Evolutionary conservation across 352 stramenopile genomes (phyloP).

Genomic region (Pythium sukuiense): DNA sequence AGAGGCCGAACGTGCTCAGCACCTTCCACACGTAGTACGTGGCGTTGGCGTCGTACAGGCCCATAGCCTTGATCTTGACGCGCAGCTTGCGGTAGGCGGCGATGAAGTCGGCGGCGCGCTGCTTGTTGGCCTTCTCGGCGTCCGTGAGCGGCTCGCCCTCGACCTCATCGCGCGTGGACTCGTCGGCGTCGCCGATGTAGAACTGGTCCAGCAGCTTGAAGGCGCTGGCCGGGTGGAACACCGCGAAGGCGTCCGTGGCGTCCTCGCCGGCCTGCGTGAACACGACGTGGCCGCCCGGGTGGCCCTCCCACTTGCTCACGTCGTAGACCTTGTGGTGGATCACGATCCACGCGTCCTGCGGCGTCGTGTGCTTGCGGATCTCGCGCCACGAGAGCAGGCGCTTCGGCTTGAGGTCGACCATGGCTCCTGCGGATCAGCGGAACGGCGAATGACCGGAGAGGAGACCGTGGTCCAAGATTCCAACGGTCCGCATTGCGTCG

Average conservation of each 20-base stretch:
- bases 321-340: constrained; percentile 93
- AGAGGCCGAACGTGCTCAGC: constrained; percentile 91
- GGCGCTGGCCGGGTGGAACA: constrained; percentile 95
- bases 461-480: neutral
- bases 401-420: constrained; percentile 70
- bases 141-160: constrained; percentile 37
- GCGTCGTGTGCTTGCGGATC: constrained; percentile 74
- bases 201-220: constrained; percentile 96
- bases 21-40: constrained; percentile 97
- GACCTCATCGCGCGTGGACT: constrained; percentile 40
- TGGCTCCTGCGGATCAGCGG: constrained; percentile 24
- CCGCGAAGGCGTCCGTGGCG: constrained; percentile 98
- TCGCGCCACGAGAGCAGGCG: constrained; percentile 79
- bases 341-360: constrained; percentile 84
- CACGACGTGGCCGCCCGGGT: constrained; percentile 92
- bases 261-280: constrained; percentile 98
- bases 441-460: constrained; percentile 13
- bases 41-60: constrained; percentile 92
- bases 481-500: constrained; percentile 3
- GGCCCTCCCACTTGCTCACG: constrained; percentile 82
- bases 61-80: constrained; percentile 93
- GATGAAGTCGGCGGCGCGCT: constrained; percentile 92
- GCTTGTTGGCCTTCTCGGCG: constrained; percentile 41
- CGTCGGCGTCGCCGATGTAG: constrained; percentile 96
- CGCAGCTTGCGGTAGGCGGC: constrained; percentile 95